Evolutionary conservation across 2,329 filamentous ascomycete genomes (phyloP), one percentile per base, ranked within the genome.

Genomic region (Penicillium glabrum): DNA sequence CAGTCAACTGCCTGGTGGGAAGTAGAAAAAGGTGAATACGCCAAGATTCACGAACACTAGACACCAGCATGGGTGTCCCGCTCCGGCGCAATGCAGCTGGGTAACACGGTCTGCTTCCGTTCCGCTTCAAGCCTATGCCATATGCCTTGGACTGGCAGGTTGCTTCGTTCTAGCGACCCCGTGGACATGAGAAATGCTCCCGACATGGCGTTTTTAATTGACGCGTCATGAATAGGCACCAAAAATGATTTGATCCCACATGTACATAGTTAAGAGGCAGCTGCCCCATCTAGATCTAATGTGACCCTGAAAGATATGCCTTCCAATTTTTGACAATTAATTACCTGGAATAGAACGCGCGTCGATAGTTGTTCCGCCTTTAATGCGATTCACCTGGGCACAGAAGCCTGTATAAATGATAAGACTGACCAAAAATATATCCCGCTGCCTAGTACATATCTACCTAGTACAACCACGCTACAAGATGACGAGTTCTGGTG

Each of bases 211-310:
- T 35, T 26, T 37, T 33, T 5, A 24, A 41, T 35, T 5, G 43
- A 44, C 50, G 49, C 46, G 44, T 53, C 67, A 41, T 70, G 58
- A 67, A 53, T 31, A 45, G 39, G 51, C 46, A 51, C 53, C 29
- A 54, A 53, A 53, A 50, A 43, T 53, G 29, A 46, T 57, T 53
- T 46, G 49, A 37, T 56, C 26, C 48, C 46, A 60, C 44, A 46
- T 62, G 45, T 59, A 62, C 43, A 61, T 63, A 65, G 23, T 24
- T 24, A n/a, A n/a, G 14, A 45, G 26, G 21, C 23, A 16, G 5
- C 11, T 29, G 26, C n/a, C 21, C 19, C 11, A 35, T 31, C 29
- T 48, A 24, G 23, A 48, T 48, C n/a, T 37, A 50, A 39, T 39
- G 35, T 23, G 23, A 50, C 47, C 14, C 47, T 26, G 29, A 24